phyloP scores from a whole-genome alignment of 768 basidiomycete species.

The Baorangia bicolor region DNA sequence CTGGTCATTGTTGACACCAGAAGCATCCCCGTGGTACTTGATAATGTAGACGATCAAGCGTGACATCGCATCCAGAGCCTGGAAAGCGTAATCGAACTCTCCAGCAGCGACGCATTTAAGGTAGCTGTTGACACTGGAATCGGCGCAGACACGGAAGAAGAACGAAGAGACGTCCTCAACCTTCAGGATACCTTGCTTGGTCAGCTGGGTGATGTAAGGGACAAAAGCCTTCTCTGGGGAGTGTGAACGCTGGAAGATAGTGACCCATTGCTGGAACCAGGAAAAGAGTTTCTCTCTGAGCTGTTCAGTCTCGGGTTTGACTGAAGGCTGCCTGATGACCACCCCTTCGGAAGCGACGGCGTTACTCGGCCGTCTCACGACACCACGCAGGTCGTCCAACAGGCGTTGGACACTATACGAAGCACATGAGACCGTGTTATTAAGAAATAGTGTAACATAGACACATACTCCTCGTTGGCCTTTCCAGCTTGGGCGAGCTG shows the following conservation, averaged over 20 bases:
- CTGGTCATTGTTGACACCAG: slow-evolving; percentile 88
- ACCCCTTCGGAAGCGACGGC: slow-evolving; percentile 37
- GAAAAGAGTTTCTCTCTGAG: slow-evolving; percentile 71
- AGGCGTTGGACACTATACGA: slow-evolving; percentile 59
- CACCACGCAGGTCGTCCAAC: slow-evolving; percentile 78
- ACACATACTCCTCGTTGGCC: slow-evolving; percentile 79
- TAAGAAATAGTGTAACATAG: background rate
- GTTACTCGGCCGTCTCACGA: slow-evolving; percentile 48
- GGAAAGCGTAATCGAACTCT: slow-evolving; percentile 78
- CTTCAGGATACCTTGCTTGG: slow-evolving; percentile 94
- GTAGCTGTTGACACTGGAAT: slow-evolving; percentile 90
- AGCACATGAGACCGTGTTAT: background rate
- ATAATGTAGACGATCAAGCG: slow-evolving; percentile 96
- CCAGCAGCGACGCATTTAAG: slow-evolving; percentile 69
- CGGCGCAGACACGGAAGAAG: slow-evolving; percentile 98
- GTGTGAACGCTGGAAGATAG: slow-evolving; percentile 86
- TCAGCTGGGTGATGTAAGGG: slow-evolving; percentile 94
- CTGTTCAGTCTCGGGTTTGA: slow-evolving; percentile 71
- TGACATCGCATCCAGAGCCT: slow-evolving; percentile 93
- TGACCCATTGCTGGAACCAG: slow-evolving; percentile 95
- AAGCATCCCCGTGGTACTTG: slow-evolving; percentile 98
- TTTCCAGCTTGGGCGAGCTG: slow-evolving; percentile 74
- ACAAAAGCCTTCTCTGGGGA: slow-evolving; percentile 95
- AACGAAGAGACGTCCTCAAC: slow-evolving; percentile 95
- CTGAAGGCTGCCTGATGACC: slow-evolving; percentile 45